Conservation (phyloP, 768 basidiomycete species). For the Cyathus striatus region DNA sequence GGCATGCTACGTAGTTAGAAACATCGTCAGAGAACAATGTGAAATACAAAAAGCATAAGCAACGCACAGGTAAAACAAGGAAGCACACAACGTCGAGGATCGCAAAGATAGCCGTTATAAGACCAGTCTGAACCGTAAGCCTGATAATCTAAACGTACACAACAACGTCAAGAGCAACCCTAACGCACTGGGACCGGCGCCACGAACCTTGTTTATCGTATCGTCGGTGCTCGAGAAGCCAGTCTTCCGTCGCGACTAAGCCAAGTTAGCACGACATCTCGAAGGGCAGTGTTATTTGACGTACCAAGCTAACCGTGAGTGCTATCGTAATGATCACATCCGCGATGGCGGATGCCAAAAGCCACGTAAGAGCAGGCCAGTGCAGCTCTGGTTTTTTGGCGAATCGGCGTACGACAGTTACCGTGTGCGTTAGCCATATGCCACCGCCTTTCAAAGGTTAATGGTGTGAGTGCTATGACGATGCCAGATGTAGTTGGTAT, state of each 20-base stretch:
- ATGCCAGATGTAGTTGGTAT: constrained; percentile 4
- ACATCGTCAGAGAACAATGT: background rate
- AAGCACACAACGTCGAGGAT: constrained; percentile 24
- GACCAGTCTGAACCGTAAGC: constrained; percentile 24
- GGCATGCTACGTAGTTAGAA: constrained; percentile 10
- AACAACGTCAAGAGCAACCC: too few relatives aligned
- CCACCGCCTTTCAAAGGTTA: constrained; percentile 26
- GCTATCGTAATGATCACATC: constrained; percentile 42
- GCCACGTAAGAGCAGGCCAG: constrained; percentile 34
- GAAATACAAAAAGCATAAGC: background rate
- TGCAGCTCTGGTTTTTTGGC: constrained; percentile 22
- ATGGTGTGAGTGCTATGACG: too few relatives aligned
- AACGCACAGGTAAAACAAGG: constrained; percentile 15
- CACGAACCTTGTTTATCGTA: constrained; percentile 19
- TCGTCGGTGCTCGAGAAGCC: constrained; percentile 29
- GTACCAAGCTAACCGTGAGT: constrained; percentile 37
- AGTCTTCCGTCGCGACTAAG: constrained; percentile 29
- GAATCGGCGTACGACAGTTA: constrained; percentile 19
- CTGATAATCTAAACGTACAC: constrained; percentile 5
- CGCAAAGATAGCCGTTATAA: constrained; percentile 20
- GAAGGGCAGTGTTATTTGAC: constrained; percentile 7
- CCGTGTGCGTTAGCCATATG: constrained; percentile 21
- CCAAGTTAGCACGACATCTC: background rate
- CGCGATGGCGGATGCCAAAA: constrained; percentile 34
- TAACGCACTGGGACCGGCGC: too few relatives aligned